Evolutionary conservation across 2,329 filamentous ascomycete genomes (phyloP), one percentile per base, ranked within the genome.

Genomic region (Nothophoma quercina): DNA sequence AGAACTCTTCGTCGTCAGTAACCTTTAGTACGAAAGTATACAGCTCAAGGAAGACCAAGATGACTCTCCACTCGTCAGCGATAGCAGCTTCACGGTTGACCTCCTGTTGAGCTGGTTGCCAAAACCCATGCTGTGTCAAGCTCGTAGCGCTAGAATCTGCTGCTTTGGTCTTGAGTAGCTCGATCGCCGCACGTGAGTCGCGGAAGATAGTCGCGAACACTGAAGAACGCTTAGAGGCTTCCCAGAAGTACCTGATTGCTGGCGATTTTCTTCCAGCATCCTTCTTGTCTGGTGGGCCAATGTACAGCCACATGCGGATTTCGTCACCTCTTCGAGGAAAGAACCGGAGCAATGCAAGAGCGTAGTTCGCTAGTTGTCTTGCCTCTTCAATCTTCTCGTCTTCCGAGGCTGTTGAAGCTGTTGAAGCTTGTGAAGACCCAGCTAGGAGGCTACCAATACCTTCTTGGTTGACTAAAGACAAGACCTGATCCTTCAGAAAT

Each of bases 1-100:
- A 89, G 69, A 99, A 99, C 64, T 99, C 95, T 61, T 98, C 93
- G 59, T 99, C 95, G 63, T 99, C 95, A 71, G 93, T 96, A 26
- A 98, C 85, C 63, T 95, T 89, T 10, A 98, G 79, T 2, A 97
- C 86, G 70, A 98, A 98, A 2, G 89, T 91, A 70, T 97, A 99
- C 0, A 99, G 83, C 65, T 99, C 95, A 5, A 99, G 81, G 68
- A 99, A 98, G 0, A 99, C 82, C 0, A 98, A 79, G 33, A 96
- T 85, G 1, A 95, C 87, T 15, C 89, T 87, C 95, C 95, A 99
- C 69, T 98, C 91, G 61, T 87, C 83, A 21, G 81, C 75, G 75
- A 80, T 73, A 69, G 80, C 58, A 62, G 66, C 46, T 70, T 73
- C 67, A 26, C 71, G 67, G 12, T 71, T 61, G 19, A 66, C 34